These are phyloP conservation scores for Nakazawaea anatomiae DNA, from an alignment of 805 yeast genomes.

Conservation along the genomic window DNA sequence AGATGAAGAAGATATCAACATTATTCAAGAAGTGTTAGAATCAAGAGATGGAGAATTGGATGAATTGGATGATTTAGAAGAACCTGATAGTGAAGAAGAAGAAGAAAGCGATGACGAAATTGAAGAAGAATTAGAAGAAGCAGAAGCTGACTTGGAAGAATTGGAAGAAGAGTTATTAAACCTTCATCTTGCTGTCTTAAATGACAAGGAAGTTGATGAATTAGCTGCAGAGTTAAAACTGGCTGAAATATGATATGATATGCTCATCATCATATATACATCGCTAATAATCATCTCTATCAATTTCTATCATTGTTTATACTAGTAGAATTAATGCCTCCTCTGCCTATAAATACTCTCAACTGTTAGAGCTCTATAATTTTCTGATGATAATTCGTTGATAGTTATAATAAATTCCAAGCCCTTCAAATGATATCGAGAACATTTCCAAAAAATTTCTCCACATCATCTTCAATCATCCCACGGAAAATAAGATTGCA, in stretches of 20 bases:
- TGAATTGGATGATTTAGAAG: conserved; percentile 94
- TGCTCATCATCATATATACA: neutral
- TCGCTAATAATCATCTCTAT: too few relatives aligned
- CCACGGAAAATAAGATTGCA: too few relatives aligned
- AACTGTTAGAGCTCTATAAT: too few relatives aligned
- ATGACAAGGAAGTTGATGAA: conserved; percentile 43
- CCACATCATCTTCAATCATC: too few relatives aligned
- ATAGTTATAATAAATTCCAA: too few relatives aligned
- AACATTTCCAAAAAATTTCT: too few relatives aligned
- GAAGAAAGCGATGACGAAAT: conserved; percentile 45
- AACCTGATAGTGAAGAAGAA: conserved; percentile 63
- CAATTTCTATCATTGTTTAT: too few relatives aligned
- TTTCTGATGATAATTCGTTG: too few relatives aligned
- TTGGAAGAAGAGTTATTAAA: conserved; percentile 50
- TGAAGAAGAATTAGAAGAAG: conserved; percentile 41
- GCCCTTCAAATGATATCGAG: too few relatives aligned
- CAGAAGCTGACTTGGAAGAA: conserved; percentile 40
- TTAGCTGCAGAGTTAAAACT: conserved; percentile 52
- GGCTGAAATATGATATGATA: neutral
- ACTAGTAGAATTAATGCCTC: too few relatives aligned
- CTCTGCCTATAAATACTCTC: too few relatives aligned
- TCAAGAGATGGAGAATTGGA: conserved; percentile 83
- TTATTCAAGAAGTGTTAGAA: conserved; percentile 57
- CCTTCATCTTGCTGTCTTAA: conserved; percentile 30
- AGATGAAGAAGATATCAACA: conserved; percentile 66